Conservation (phyloP, 106 monocot genomes). For the Triglochin maritima region DNA sequence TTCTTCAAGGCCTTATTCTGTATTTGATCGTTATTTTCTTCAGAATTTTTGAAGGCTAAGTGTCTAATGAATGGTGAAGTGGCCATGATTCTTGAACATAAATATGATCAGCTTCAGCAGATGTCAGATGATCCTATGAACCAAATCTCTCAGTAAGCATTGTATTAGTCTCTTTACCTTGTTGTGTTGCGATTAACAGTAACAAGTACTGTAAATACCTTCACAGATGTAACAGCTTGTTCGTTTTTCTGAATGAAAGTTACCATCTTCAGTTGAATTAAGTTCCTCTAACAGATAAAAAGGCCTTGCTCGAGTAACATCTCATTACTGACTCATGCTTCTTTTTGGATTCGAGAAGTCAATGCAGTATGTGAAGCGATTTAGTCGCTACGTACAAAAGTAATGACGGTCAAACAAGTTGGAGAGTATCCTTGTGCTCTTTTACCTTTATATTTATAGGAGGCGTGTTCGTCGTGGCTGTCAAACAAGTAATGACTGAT, state of each 20-base stretch:
- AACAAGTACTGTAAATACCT: too few relatives aligned
- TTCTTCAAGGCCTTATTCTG: too few relatives aligned
- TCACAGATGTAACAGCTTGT: too few relatives aligned
- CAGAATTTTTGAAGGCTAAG: slow-evolving; percentile 71
- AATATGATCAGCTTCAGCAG: slow-evolving; percentile 56
- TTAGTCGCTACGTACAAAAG: slow-evolving; percentile 95
- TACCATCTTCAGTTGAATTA: too few relatives aligned
- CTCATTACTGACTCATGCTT: too few relatives aligned
- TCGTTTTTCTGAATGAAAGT: too few relatives aligned
- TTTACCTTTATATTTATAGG: too few relatives aligned
- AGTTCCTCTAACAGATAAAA: too few relatives aligned
- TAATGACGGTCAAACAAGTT: slow-evolving; percentile 82
- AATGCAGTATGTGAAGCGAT: slow-evolving; percentile 95
- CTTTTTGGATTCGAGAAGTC: slow-evolving; percentile 80
- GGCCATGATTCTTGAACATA: slow-evolving; percentile 57
- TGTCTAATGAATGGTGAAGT: slow-evolving; percentile 81
- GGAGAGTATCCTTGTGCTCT: slow-evolving; percentile 99
- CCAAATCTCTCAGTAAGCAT: slow-evolving; percentile 52
- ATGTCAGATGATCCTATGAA: slow-evolving; percentile 51
- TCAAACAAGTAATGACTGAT: too few relatives aligned
- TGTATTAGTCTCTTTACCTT: neutral
- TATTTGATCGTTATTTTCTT: neutral
- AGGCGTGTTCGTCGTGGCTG: too few relatives aligned
- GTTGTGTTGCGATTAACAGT: too few relatives aligned
- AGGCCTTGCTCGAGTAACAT: too few relatives aligned